Evolutionary conservation across 345 rosid species (phyloP).

Genomic region (Ailanthus altissimus): DNA sequence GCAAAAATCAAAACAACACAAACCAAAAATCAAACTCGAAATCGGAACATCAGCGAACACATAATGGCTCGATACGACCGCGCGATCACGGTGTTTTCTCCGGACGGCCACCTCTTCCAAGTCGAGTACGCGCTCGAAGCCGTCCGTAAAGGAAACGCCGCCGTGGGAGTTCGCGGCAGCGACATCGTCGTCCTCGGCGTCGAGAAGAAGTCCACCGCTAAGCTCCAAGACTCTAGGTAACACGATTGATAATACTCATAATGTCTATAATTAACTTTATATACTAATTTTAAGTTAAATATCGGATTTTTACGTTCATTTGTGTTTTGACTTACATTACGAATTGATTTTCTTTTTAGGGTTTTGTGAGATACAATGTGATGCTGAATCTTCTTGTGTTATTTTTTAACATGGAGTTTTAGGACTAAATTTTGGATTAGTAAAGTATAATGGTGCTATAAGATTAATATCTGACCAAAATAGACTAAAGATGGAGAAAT

Average conservation of each 20-base stretch:
- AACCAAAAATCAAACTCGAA: background rate
- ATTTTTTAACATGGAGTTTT: background rate
- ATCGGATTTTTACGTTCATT: background rate
- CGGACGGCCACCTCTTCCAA: conserved; percentile 83
- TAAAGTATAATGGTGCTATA: background rate
- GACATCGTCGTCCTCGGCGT: conserved; percentile 90
- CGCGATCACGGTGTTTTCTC: conserved; percentile 93
- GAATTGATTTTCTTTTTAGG: background rate
- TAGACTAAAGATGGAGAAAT: background rate
- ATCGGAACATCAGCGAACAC: background rate
- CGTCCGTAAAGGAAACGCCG: conserved; percentile 97
- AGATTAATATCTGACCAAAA: background rate
- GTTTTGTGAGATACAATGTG: background rate
- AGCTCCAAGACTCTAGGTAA: conserved; percentile 91
- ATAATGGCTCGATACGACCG: conserved; percentile 89
- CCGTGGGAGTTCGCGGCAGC: conserved; percentile 87
- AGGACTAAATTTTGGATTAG: background rate
- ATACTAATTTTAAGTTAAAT: background rate
- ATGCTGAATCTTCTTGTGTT: background rate
- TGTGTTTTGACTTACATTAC: background rate
- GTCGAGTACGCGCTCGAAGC: conserved; percentile 99
- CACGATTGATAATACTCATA: background rate
- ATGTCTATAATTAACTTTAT: background rate
- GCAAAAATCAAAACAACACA: background rate
- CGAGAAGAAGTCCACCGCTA: conserved; percentile 91